Base-by-base conservation (phyloP, 2,329 filamentous ascomycete species). In the Eurotiales sp. region DNA sequence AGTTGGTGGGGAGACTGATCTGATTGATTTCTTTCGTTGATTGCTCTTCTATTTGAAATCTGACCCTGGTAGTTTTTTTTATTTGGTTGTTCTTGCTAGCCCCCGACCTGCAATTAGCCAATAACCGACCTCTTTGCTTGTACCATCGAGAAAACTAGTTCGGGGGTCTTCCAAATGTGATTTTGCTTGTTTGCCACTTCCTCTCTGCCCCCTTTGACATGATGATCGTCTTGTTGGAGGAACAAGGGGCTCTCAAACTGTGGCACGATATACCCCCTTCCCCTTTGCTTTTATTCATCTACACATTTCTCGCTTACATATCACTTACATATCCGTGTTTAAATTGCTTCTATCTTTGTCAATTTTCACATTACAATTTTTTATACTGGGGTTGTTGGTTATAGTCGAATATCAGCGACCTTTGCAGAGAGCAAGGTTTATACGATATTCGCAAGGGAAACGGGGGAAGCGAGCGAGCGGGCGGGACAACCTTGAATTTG, bases 231-330 rank as follows among this genome's bases (percentile, higher is more conserved):
- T 11, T 17, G 10, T 46, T 36, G 34, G 34, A 36, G 34, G 17
- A 15, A n/a, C 19, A 6, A 5, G 3, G 15, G 19, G 34, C 34
- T 15, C 15, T 34, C 15, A 12, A 34, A 34, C 27, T 40, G 30
- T 45, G 42, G 40, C 41, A 36, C 27, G 50, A 46, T 52, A 52
- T 52, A 52, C 50, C 50, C 44, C 46, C 48, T 48, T 48, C n/a
- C n/a, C n/a, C n/a, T n/a, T n/a, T n/a, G n/a, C n/a, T n/a, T n/a
- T n/a, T n/a, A n/a, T n/a, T n/a, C n/a, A 48, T 52, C 40, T 48
- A 46, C 41, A 42, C 32, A 40, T 39, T 39, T 39, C 46, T 45
- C 46, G 39, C 34, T 36, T 21, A 46, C 46, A 50, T 53, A 52
- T 47, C 50, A 29, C 29, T 36, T 17, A n/a, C n/a, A n/a, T n/a